Evolutionary conservation across 1,284 basidiomycete species (phyloP), one percentile per base, ranked within the genome.

Genomic region (Ustilago trichophora): DNA sequence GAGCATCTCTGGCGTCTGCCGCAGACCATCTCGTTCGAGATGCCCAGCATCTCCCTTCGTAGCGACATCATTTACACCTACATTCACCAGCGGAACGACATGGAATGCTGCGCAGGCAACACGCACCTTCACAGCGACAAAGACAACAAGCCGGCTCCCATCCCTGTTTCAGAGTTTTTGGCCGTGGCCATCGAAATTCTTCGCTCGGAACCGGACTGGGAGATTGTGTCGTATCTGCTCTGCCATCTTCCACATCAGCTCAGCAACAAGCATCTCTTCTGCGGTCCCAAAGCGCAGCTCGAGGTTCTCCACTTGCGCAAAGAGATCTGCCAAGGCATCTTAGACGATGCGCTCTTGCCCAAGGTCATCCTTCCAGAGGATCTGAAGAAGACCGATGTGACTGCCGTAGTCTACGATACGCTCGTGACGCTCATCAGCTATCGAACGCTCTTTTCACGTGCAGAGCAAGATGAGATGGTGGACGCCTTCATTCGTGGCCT

Each of bases 181-280:
- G 82, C 82, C 4, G 85, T 86, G 15, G 77, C 96, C 35, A 84
- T 89, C 56, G 84, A 85, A 2, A 86, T 98, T 50, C 83, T 98
- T 37, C 86, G 89, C 55, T 85, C 84, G 33, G 92, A 93, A 77
- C 87, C 85, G 41, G 92, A 91, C 66, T 98, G 96, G 95, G 96
- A 98, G 73, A 85, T 98, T 29, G 85, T 98, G 13, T 93, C 93
- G 3, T 98, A 96, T 77, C 85, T 95, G 5, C 85, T 99, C 2
- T 92, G 91, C 77, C 91, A 95, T 82, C 85, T 99, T 2, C 94
- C 96, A 0, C 86, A 89, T 18, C 94, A 98, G 81, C 86, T 98
- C 4, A 85, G 90, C 47, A 98, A 98, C 86, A 98, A 97, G 82
- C 93, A 98, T 78, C 87, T 97, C 52, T 94, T 97, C 82, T 97